Evolutionary conservation across 176 grass and related monocot species (phyloP).

Genomic region (Chrysopogon serrulatus): DNA sequence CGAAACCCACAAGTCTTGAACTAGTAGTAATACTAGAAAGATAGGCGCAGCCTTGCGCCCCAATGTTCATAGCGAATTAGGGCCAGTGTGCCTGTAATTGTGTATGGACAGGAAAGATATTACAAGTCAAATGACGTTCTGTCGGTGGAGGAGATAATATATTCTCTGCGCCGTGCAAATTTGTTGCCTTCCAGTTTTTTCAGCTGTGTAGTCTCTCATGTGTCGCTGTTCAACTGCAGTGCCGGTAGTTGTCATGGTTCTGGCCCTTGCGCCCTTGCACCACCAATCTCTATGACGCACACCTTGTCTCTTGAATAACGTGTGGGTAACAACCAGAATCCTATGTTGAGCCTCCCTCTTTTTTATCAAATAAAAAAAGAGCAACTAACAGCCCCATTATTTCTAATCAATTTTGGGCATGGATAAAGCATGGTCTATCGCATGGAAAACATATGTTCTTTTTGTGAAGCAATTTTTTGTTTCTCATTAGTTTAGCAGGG

Average conservation of each 20-base stretch:
- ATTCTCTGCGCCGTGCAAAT: neutral
- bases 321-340: too few species aligned
- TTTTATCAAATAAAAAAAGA: neutral
- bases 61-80: neutral
- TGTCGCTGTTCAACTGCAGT: neutral
- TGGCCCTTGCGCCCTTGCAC: neutral
- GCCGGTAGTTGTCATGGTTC: neutral
- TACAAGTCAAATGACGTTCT: neutral
- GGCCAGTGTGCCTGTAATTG: neutral
- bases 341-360: too few species aligned
- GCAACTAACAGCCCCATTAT: neutral
- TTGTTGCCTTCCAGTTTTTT: neutral
- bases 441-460: too few species aligned
- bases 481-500: too few species aligned
- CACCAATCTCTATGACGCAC: too few species aligned
- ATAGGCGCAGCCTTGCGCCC: neutral
- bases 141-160: neutral
- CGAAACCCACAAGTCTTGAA: neutral
- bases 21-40: too few species aligned
- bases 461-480: too few species aligned
- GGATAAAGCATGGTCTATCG: too few species aligned
- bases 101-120: neutral
- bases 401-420: neutral
- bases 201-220: neutral
- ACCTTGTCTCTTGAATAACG: too few species aligned